A percentile compares a stretch with the other conserved stretches of the same genome.
phyloP scores from a whole-genome alignment of 2,329 filamentous ascomycete species.

The Paraphaeosphaeria minitans region DNA sequence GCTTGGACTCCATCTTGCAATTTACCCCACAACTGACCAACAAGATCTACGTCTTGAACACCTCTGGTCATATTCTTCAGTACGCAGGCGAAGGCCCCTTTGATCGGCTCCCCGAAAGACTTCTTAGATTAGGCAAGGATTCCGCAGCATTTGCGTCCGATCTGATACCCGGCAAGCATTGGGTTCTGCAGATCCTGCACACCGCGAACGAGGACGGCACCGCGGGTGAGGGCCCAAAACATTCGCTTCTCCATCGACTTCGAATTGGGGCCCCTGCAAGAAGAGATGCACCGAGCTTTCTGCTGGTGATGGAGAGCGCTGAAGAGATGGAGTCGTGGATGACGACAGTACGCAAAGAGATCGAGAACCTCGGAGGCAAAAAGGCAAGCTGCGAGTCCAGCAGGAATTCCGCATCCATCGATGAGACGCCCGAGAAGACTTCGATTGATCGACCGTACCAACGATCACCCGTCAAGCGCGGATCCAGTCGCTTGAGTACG shows the following conservation, averaged over 20 bases:
- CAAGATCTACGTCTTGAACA: constrained; percentile 74
- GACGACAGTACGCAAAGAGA: constrained; percentile 68
- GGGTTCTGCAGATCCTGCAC: constrained; percentile 78
- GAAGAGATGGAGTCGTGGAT: constrained; percentile 81
- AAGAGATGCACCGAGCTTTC: constrained; percentile 65
- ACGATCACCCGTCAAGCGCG: constrained; percentile 45
- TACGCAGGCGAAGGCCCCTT: constrained; percentile 73
- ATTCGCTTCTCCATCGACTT: constrained; percentile 69
- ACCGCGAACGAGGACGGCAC: constrained; percentile 64
- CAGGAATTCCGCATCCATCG: constrained; percentile 35
- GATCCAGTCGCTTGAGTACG: constrained; percentile 38
- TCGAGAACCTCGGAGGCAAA: constrained; percentile 71
- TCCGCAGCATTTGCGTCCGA: constrained; percentile 83
- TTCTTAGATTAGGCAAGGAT: constrained; percentile 72
- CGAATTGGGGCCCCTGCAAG: constrained; percentile 62
- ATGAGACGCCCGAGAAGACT: constrained; percentile 29
- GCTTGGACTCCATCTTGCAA: constrained; percentile 47
- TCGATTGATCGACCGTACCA: constrained; percentile 41
- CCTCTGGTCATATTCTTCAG: constrained; percentile 74
- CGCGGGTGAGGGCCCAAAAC: constrained; percentile 49
- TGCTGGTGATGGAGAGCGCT: constrained; percentile 74
- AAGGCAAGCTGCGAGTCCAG: constrained; percentile 48
- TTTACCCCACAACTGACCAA: constrained; percentile 67
- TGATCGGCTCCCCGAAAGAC: constrained; percentile 74
- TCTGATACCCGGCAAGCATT: constrained; percentile 77